phyloP scores from a whole-genome alignment of 805 yeast genomes.

The Kurtzmaniella cleridarum region DNA sequence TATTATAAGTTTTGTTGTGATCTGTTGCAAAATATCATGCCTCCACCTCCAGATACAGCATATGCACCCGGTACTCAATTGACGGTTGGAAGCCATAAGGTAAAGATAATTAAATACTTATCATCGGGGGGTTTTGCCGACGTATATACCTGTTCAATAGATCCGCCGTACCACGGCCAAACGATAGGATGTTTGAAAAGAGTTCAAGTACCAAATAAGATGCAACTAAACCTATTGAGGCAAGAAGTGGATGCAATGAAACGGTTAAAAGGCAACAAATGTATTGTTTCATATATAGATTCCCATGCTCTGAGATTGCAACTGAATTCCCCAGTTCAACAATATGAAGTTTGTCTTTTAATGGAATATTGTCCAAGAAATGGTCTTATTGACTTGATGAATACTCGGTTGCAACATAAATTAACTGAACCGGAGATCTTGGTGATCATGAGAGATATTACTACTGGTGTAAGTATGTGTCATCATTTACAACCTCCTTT shows the following conservation, averaged over 20 bases:
- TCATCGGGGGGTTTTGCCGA: conserved; percentile 96
- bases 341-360: conserved; percentile 69
- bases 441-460: conserved; percentile 61
- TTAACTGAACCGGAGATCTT: conserved; percentile 65
- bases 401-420: conserved; percentile 59
- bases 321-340: conserved; percentile 28
- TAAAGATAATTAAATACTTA: conserved; percentile 62
- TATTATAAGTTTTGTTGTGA: no score
- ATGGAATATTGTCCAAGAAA: conserved; percentile 78
- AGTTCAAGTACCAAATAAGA: conserved; percentile 91
- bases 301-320: conserved; percentile 82
- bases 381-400: conserved; percentile 78
- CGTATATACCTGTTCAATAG: conserved; percentile 74
- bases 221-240: conserved; percentile 71
- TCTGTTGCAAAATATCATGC: conserved; percentile 9
- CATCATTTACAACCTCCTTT: conserved; percentile 68
- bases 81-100: conserved; percentile 79
- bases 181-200: conserved; percentile 79
- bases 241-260: conserved; percentile 99
- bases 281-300: conserved; percentile 87
- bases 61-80: conserved; percentile 72
- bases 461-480: conserved; percentile 73
- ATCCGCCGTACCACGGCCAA: conserved; percentile 46
- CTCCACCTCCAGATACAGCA: conserved; percentile 52
- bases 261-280: conserved; percentile 68